phyloP scores from a whole-genome alignment of 148 eudicot genomes.

The Rhododendron henanense region DNA sequence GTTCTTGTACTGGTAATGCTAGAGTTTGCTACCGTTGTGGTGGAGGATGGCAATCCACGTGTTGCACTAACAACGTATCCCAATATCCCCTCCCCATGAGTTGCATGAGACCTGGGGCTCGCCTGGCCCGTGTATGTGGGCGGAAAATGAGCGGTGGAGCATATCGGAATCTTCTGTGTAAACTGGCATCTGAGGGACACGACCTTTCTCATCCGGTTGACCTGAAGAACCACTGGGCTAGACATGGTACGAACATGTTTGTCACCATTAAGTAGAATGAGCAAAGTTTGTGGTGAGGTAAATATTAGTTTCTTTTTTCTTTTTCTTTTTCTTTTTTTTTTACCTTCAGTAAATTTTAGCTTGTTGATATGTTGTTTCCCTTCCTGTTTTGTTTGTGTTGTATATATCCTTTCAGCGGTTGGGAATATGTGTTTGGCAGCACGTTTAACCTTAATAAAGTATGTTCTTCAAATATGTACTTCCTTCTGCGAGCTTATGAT shows the following conservation, averaged over 20 bases:
- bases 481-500: background rate
- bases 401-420: background rate
- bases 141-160: constrained; percentile 73
- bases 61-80: constrained; percentile 56
- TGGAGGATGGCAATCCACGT: constrained; percentile 72
- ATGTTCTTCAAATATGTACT: background rate
- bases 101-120: constrained; percentile 40
- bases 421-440: background rate
- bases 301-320: no score
- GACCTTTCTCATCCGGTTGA: constrained; percentile 58
- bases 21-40: constrained; percentile 59
- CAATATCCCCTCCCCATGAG: constrained; percentile 65
- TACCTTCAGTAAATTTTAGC: background rate
- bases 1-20: constrained; percentile 62
- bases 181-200: constrained; percentile 48
- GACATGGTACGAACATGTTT: constrained; percentile 67
- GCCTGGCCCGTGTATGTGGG: constrained; percentile 33
- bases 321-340: no score
- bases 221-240: constrained; percentile 69
- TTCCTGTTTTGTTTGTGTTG: background rate
- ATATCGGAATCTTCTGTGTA: constrained; percentile 49
- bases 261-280: constrained; percentile 42
- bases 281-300: background rate
- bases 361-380: background rate
- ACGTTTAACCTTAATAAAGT: background rate